A percentile compares a stretch with the other conserved stretches of the same genome.
These are phyloP conservation scores for Fusarium tricinctum DNA, from an alignment of 2,329 filamentous ascomycete genomes.

Conservation along the genomic window DNA sequence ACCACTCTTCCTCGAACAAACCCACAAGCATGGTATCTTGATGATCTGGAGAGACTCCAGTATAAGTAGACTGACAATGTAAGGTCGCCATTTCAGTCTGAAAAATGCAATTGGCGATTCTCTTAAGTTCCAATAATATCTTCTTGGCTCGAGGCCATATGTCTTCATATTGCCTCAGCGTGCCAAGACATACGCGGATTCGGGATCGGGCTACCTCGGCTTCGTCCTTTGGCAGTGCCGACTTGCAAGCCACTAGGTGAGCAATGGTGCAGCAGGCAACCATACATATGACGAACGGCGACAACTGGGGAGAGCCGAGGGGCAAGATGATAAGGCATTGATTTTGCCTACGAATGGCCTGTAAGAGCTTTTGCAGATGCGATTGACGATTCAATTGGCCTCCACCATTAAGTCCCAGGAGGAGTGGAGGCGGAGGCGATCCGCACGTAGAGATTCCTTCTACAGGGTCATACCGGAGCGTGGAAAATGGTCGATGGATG, in stretches of 20 bases:
- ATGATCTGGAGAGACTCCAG: background rate
- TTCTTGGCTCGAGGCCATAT: background rate
- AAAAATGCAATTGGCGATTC: background rate
- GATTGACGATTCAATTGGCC: background rate
- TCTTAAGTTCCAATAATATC: background rate
- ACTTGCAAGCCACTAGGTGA: background rate
- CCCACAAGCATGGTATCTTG: background rate
- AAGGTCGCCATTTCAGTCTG: background rate
- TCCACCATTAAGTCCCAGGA: background rate
- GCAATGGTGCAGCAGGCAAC: conserved; percentile 1
- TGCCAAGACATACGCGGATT: background rate
- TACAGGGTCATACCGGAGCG: background rate
- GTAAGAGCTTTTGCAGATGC: background rate
- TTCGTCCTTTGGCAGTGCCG: background rate
- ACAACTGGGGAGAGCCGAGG: background rate
- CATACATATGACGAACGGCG: background rate
- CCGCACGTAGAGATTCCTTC: background rate
- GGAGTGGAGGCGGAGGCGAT: background rate
- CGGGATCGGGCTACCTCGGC: background rate
- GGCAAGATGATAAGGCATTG: background rate
- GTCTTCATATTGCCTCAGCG: background rate
- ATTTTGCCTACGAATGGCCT: background rate
- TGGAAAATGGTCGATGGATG: background rate
- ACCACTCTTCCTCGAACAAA: background rate
- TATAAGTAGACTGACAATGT: background rate